Base-by-base conservation (phyloP, 768 basidiomycete genomes). In the Exsudoporus frostii region DNA sequence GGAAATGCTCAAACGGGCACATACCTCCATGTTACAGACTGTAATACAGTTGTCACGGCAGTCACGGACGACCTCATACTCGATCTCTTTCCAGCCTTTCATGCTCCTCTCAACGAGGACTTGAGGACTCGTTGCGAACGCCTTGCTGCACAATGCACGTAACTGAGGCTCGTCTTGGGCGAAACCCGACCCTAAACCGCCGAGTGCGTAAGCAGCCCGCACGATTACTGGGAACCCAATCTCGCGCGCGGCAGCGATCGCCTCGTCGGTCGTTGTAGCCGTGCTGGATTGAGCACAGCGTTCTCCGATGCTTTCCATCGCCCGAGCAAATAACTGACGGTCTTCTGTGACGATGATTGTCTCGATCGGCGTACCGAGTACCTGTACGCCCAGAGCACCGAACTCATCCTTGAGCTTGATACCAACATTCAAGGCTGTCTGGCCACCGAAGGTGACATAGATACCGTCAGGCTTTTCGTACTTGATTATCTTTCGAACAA, bases 21-120 rank as follows among this genome's bases (percentile, higher is more conserved):
- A 52, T 44, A 94, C 95, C 90, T 99, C 96, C 96, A 99, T 99
- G 76, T 99, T 99, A 75, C 96, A 99, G 57, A 98, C 96, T 1
- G 95, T 96, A 74, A 98, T 98, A 68, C 96, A 98, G 69, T 99
- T 99, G 68, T 98, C 92, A 57, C 91, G 80, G 75, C 94, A 98
- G 72, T 99, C 96, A 54, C 96, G 81, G 11, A 98, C 96, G 45
- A 99, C 96, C 68, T 99, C 96, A 63, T 99, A 99, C 75, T 99
- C 96, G 60, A 99, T 96, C 77, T 99, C 96, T 74, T 99, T 98
- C 96, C 96, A 99, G 3, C 96, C 96, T 74, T 98, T 98, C 96
- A 98, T 98, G 63, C 91, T 94, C 79, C 86, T 95, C 79, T 99
- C 97, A 15, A 99, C 93, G n/a, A 99, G 79, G 0, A 99, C 95